Base-by-base conservation (phyloP, 805 yeast species). In the Teunomyces stri region DNA sequence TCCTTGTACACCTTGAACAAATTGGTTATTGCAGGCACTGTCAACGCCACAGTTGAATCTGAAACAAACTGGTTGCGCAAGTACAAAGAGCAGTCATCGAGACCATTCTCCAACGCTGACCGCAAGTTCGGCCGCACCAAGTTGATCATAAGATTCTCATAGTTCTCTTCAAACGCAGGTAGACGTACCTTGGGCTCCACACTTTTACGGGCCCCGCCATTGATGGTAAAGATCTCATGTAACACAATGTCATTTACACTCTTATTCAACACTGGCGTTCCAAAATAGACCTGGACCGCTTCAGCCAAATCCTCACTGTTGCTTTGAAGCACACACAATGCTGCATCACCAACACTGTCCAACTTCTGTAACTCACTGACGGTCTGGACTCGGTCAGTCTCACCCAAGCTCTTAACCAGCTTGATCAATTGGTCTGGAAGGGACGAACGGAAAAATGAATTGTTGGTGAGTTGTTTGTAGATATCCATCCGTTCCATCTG, bases 1-100 rank as follows among this genome's bases (percentile, higher is more conserved):
- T 90, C 97, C 49, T 94, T 79, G 61, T 84, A 85, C 12, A 88
- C 71, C 42, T 80, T 77, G 65, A 80, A 90, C 45, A 90, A 61
- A 42, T 77, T 79, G 27, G 79, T 69, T 5, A 82, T 57, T 3
- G 80, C 67, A 1, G 90, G 90, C 16, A 39, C 37, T 20, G 48
- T n/a, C 21, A 44, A 45, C 20, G 30, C 11, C 10, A 13, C 12
- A 12, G 27, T 12, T 12, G 18, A 18, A 25, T 33, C 47, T 3
- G 42, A 18, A 9, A 27, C 46, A 20, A 31, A 29, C 7, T 38
- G n/a, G 20, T 37, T 37, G n/a, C 57, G 39, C 47, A 61, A 52
- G 45, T 57, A 65, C 33, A 48, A 46, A 16, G 59, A 57, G 7
- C 69, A 63, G 49, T 64, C 66, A 37, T 66, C 68, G 45, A 72